Base-by-base conservation (phyloP, 2,329 filamentous ascomycete genomes). In the Sporothrix schenckii region DNA sequence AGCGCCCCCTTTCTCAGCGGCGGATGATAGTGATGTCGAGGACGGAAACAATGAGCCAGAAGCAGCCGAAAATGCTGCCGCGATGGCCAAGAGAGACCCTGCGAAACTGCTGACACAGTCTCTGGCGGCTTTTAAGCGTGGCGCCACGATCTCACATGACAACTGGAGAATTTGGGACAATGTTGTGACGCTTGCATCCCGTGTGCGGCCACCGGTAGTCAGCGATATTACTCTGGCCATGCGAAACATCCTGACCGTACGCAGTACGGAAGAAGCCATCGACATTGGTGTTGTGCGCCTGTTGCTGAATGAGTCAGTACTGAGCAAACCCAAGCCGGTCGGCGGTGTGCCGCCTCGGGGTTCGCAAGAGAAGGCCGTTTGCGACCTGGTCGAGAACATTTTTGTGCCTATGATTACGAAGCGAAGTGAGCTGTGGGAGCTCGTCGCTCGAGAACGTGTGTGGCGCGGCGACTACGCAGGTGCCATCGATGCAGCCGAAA, bases 81-180 rank as follows among this genome's bases (percentile, higher is more conserved):
- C 30, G 76, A 78, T n/a, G 74, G 76, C 69, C 70, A 74, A 50
- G 66, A 73, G 75, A 68, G 86, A 90, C 73, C 87, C 88, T 0
- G 83, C 88, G 49, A 85, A 85, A 63, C 84, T 92, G 68, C 86
- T 93, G 1, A 82, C 86, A 0, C 92, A 97, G 77, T 89, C 95
- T 0, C 86, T 99, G 0, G 84, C 87, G 6, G 94, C 95, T 0
- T 92, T 97, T 80, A 95, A 97, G 78, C 91, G 92, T 73, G 95
- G 94, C 11, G 93, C 94, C 0, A 86, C 87, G 4, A 87, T 97
- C 30, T 93, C 96, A 66, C 87, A 92, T 79, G 90, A 93, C 75
- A 94, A 94, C 81, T 92, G 91, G 86, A 89, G 92, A 75, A 97
- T 99, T 79, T 98, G 94, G 94, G 92, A 97, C 78, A 99, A 99